Evolutionary conservation across 441 rosid species (phyloP).

Genomic region (Manihot esculenta): DNA sequence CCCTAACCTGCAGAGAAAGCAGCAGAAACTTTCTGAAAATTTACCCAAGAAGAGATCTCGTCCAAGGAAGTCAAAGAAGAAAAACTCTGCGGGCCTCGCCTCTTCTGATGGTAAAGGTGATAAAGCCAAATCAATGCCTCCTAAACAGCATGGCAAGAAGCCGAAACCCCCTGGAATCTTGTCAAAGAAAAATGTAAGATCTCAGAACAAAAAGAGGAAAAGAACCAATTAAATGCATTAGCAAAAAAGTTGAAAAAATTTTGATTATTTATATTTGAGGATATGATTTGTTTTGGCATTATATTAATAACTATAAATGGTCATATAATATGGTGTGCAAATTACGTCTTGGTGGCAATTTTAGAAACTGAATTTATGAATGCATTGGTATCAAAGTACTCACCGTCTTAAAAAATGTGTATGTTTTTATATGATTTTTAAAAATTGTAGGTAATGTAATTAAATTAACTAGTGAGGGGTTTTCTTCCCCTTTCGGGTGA

Average conservation of each 20-base stretch:
- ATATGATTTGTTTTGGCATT: neutral
- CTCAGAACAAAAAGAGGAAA: slow-evolving; percentile 34
- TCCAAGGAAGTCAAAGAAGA: slow-evolving; percentile 35
- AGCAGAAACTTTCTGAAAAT: slow-evolving; percentile 24
- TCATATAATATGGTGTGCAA: too few species aligned
- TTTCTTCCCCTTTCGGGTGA: too few species aligned
- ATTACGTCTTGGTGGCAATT: too few species aligned
- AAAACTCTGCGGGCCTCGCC: slow-evolving; percentile 4
- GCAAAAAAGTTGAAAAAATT: neutral
- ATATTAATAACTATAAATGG: neutral
- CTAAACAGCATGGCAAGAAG: slow-evolving; percentile 9
- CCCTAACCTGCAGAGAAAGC: slow-evolving; percentile 25
- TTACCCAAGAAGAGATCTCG: slow-evolving; percentile 25
- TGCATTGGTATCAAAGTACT: too few species aligned
- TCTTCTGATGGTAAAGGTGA: slow-evolving; percentile 10
- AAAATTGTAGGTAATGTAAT: too few species aligned
- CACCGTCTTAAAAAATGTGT: too few species aligned
- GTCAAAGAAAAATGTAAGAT: slow-evolving; percentile 21
- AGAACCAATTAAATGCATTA: slow-evolving; percentile 13
- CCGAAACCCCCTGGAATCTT: slow-evolving; percentile 4
- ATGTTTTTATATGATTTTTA: too few species aligned
- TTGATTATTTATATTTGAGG: neutral
- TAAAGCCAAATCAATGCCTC: slow-evolving; percentile 8
- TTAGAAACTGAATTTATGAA: too few species aligned
- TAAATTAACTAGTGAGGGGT: too few species aligned